phyloP scores from a whole-genome alignment of 768 basidiomycete genomes.

The Mycena kentingensis region DNA sequence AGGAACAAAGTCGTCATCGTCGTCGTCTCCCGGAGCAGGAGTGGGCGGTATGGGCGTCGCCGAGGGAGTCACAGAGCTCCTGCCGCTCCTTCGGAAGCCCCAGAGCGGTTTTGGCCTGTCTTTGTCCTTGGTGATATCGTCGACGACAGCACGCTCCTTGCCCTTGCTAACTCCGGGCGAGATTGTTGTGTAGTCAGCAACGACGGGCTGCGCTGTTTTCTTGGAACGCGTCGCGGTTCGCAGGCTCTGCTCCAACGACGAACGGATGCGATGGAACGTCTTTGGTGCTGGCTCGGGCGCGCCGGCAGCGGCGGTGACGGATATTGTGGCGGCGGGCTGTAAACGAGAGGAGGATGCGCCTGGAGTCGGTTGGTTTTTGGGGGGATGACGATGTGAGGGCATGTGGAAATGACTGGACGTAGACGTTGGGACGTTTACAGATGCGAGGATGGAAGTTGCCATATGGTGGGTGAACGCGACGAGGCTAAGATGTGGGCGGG shows the following conservation, averaged over 20 bases:
- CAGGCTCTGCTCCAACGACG: conserved; percentile 67
- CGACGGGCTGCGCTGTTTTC: conserved; percentile 37
- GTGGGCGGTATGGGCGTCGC: conserved; percentile 42
- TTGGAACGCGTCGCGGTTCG: conserved; percentile 64
- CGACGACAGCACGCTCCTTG: conserved; percentile 47
- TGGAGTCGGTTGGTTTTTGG: conserved; percentile 11
- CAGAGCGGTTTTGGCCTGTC: conserved; percentile 48
- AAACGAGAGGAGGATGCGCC: conserved; percentile 45
- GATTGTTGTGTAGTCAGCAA: conserved; percentile 48
- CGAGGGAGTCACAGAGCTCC: conserved; percentile 40
- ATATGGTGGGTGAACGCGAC: conserved; percentile 6
- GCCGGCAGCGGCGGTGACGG: conserved; percentile 31
- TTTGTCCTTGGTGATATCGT: conserved; percentile 41
- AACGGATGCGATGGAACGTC: conserved; percentile 65
- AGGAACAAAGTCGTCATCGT: conserved; percentile 46
- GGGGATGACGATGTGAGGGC: conserved; percentile 9
- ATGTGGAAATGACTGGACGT: conserved; percentile 26
- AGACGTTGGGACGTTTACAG: conserved; percentile 27
- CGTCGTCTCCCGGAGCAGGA: conserved; percentile 27
- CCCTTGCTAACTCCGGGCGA: conserved; percentile 40
- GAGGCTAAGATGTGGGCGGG: not conserved
- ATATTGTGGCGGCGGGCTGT: conserved; percentile 38
- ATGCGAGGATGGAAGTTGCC: conserved; percentile 19
- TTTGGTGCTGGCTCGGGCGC: conserved; percentile 46
- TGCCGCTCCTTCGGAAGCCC: conserved; percentile 47